Conservation (phyloP, 1,284 basidiomycete species). For the Schizopora paradoxa region DNA sequence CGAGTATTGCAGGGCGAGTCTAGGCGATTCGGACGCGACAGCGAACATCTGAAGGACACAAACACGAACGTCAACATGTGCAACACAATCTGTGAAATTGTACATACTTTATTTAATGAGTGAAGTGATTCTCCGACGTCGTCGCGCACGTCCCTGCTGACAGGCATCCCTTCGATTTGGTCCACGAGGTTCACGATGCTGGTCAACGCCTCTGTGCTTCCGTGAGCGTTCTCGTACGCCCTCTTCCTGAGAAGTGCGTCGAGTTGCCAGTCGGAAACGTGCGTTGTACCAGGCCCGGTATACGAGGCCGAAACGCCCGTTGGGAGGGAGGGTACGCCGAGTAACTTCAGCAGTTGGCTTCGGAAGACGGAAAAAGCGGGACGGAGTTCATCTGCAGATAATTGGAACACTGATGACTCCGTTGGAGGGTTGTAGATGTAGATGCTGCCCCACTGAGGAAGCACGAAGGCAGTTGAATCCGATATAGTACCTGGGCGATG, state of each 20-base stretch:
- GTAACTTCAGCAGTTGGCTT: slow-evolving; percentile 67
- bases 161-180: slow-evolving; percentile 87
- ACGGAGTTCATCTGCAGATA: slow-evolving; percentile 44
- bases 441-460: slow-evolving; percentile 95
- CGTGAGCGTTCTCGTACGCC: slow-evolving; percentile 64
- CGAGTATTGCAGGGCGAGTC: slow-evolving; percentile 53
- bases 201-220: slow-evolving; percentile 66
- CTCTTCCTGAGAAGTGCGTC: slow-evolving; percentile 71
- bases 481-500: slow-evolving; percentile 35
- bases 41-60: slow-evolving; percentile 37
- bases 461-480: slow-evolving; percentile 68
- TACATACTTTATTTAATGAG: slow-evolving; percentile 64
- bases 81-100: slow-evolving; percentile 8
- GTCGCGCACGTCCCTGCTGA: slow-evolving; percentile 67
- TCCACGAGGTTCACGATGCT: slow-evolving; percentile 81
- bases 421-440: slow-evolving; percentile 66
- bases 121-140: slow-evolving; percentile 67
- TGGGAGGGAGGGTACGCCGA: slow-evolving; percentile 73
- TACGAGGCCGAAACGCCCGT: slow-evolving; percentile 29
- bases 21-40: slow-evolving; percentile 36
- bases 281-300: slow-evolving; percentile 10
- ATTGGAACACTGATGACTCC: slow-evolving; percentile 25
- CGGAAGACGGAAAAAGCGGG: slow-evolving; percentile 69
- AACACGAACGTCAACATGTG: slow-evolving; percentile 5
- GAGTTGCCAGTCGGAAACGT: slow-evolving; percentile 70